Evolutionary conservation across 208 protist genomes (phyloP).

Genomic region (Crithidia fasciculata): DNA sequence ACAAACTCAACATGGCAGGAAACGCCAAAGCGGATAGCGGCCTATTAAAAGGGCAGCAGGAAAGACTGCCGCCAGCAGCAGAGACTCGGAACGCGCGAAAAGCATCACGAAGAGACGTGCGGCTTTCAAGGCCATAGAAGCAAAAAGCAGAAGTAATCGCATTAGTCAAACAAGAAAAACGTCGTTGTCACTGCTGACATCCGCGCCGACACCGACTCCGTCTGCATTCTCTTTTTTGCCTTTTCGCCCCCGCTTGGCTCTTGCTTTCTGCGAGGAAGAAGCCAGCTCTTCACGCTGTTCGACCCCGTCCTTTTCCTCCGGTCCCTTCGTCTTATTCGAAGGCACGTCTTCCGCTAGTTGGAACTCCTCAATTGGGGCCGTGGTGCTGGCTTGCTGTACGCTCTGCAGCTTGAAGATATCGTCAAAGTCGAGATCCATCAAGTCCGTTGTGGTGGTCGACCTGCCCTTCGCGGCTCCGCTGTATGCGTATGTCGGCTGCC

Average conservation of each 20-base stretch:
- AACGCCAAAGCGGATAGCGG: no score
- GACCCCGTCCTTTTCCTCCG: neutral
- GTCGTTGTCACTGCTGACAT: neutral
- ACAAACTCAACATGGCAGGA: no score
- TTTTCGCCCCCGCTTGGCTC: neutral
- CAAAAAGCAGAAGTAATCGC: neutral
- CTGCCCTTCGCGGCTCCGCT: neutral
- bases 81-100: no score
- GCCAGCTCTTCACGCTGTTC: neutral
- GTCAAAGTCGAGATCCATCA: slow-evolving; percentile 81
- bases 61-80: no score
- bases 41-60: no score
- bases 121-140: neutral
- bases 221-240: neutral
- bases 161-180: slow-evolving; percentile 15
- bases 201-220: neutral
- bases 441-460: slow-evolving; percentile 10
- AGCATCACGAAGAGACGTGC: no score
- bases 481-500: no score
- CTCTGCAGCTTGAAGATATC: slow-evolving; percentile 62
- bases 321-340: neutral
- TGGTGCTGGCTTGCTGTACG: neutral
- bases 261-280: neutral
- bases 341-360: neutral
- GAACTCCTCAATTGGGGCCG: slow-evolving; percentile 36